Evolutionary conservation across 1,139 yeast genomes (phyloP), one percentile per base, ranked within the genome.

Genomic region (Debaryomyces coudertii): DNA sequence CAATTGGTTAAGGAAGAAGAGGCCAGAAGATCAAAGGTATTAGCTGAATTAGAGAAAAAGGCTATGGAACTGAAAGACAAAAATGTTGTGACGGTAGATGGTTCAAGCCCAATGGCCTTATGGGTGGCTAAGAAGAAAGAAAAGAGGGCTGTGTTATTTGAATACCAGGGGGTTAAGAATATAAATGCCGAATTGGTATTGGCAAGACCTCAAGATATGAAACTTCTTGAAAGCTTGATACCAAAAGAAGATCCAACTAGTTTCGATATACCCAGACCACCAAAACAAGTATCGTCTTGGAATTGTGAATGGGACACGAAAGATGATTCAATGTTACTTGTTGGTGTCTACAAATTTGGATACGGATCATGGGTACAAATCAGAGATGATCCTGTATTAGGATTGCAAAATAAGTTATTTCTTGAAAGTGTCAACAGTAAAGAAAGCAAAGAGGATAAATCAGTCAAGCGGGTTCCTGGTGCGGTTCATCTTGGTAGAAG

Each of bases 281-380:
- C 95, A 14, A 92, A 92, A 67, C 83, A 85, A 22, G 98, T 90
- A 5, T 83, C 82, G 60, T 92, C 90, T 35, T 95, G 99, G 99
- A 79, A 82, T 47, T 89, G 96, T 59, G 83, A 82, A 31, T 95
- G 99, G 99, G 73, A 76, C 3, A 75, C 77, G 11, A 79, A 75
- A 35, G 97, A 95, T 61, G 99, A 95, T 65, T 87, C 90, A 37
- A 87, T 85, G 83, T 73, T 95, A 45, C 66, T 95, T 52, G 82
- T 87, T 36, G 99, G 99, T 53, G 87, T 93, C 27, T 80, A 82
- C 61, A 90, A 90, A 65, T 90, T 92, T 66, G 99, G 99, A 0
- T 93, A 90, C 61, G 99, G 99, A 16, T 86, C 96, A 0, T 95
- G 99, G 99, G 66, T 80, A 6, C 92, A 88, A 62, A 92, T 95